Conservation (phyloP, 2,329 filamentous ascomycete species). For the Sarocladium oryzae region DNA sequence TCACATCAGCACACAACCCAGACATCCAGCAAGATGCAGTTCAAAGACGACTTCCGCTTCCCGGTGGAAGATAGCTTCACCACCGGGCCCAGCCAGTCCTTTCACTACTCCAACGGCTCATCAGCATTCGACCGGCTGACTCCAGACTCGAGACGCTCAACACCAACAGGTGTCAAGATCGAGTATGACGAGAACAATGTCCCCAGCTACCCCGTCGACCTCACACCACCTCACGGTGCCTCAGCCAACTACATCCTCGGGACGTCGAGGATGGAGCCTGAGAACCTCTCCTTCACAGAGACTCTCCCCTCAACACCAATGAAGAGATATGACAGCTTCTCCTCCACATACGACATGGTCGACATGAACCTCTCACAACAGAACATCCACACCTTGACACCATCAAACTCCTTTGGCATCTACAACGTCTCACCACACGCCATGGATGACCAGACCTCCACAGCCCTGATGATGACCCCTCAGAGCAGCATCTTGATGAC, state of each 20-base stretch:
- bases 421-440: constrained; percentile 28
- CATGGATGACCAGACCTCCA: constrained; percentile 24
- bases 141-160: constrained; percentile 37
- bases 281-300: constrained; percentile 25
- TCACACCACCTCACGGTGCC: constrained; percentile 26
- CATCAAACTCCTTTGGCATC: constrained; percentile 28
- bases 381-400: constrained; percentile 30
- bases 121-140: constrained; percentile 38
- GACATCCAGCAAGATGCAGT: constrained; percentile 26
- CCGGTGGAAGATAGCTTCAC: constrained; percentile 34
- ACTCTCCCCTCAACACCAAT: constrained; percentile 29
- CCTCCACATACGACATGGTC: constrained; percentile 32
- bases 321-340: constrained; percentile 27
- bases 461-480: constrained; percentile 7
- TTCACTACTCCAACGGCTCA: constrained; percentile 29
- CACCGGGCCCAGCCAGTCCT: constrained; percentile 26
- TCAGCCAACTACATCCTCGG: constrained; percentile 8
- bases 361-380: constrained; percentile 29
- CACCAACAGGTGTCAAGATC: constrained; percentile 31
- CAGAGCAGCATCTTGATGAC: constrained; percentile 26
- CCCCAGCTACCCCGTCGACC: constrained; percentile 21
- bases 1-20: constrained; percentile 10
- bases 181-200: constrained; percentile 25
- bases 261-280: constrained; percentile 24
- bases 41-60: constrained; percentile 32